Base-by-base conservation (phyloP, 2,329 filamentous ascomycete species). In the Verruconis gallopava region DNA sequence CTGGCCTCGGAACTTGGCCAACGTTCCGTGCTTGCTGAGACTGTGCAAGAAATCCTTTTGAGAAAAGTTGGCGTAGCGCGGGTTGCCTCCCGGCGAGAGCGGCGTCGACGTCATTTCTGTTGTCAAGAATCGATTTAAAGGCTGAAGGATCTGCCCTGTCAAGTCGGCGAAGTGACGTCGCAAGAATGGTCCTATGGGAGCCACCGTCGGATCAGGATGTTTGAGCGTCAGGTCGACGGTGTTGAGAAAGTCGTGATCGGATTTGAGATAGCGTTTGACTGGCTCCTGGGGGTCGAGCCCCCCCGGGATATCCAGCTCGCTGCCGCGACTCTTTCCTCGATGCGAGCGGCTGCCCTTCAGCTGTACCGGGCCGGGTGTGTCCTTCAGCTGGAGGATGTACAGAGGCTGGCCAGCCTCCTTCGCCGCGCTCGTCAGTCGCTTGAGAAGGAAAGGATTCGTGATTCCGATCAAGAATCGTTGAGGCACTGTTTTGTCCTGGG, bases 151-250 rank as follows among this genome's bases (percentile, higher is more conserved):
- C 32, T 62, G 58, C 0, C 59, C 61, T 4, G 60, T 61, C 11
- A 64, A 49, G 28, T 62, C 59, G 3, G 60, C 59, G 20, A 63
- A 64, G 44, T 64, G 60, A 4, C 61, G 59, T 3, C 61, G 58
- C 25, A 64, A 54, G 1, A 62, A 45, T 9, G 60, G 56, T 1
- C 55, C 56, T n/a, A 62, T 49, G 11, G 57, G 18, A 15, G 38
- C 40, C 15, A 33, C 25, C 21, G 40, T 17, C 6, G 37, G 15
- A 11, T 40, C 25, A 14, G 36, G 32, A 52, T 56, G 43, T 25
- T 52, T 58, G 37, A 62, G 50, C 13, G 55, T 47, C 2, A 48
- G 37, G 44, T 62, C 60, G 21, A 62, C 55, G 13, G 55, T 53
- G 2, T 55, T 52, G 4, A 62, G 46, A 33, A 61, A 44, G 4